Evolutionary conservation across 108 stramenopile species (phyloP), one percentile per base, ranked within the genome.

Genomic region (Skeletonema costatum): DNA sequence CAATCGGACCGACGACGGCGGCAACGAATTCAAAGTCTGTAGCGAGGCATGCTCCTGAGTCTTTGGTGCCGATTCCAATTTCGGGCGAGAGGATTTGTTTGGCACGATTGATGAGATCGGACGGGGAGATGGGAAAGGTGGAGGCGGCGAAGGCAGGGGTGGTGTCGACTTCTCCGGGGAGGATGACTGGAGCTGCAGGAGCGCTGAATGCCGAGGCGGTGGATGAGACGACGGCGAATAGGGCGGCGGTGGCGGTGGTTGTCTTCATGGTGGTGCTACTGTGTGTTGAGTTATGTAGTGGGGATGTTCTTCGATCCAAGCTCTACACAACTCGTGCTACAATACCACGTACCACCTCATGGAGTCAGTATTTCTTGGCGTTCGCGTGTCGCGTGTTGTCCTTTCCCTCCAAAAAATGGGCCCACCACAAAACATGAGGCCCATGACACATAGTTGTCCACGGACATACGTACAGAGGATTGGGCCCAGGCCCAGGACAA

Each of bases 21-120:
- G 86, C 89, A 17, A 83, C 79, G 66, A 93, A 93, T 71, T 91
- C 87, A 70, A 93, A 93, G 42, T 88, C 79, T 4, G 87, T 80
- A 2, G 93, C 89, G 38, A 93, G 86, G 68, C 88, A 88, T 17
- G 62, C 84, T 41, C 88, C 86, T 53, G 56, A 78, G 66, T 90
- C 89, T 60, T 80, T 71, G 7, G 75, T 79, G 8, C 88, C 89
- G 51, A 92, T 48, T 16, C 50, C 85, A 9, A 79, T 50, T 58
- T 85, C 65, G 5, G 80, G 78, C 10, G 67, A 60, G 33, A 88
- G 71, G 29, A 92, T 59, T 69, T 84, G 35, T 36, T 84, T 86
- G 65, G 87, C 83, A 35, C 82, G 84, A 5, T 12, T 38, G n/a
- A 89, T 81, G 35, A 92, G 68, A 36, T 67, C 67, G 21, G 81